phyloP scores from a whole-genome alignment of 148 eudicot species.

The Rhododendron molle region DNA sequence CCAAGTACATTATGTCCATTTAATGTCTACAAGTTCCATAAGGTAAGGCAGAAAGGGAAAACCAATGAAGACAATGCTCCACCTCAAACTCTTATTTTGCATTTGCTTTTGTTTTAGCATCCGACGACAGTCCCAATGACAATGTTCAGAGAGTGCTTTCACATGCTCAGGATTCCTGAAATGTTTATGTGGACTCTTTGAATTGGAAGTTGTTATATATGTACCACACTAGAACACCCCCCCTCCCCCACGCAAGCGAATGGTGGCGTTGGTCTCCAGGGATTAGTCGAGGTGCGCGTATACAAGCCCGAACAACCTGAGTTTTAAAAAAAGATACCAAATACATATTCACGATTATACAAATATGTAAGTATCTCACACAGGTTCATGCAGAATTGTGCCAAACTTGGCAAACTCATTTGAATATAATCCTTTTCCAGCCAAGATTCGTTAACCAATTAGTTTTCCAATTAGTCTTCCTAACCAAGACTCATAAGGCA shows the following conservation, averaged over 20 bases:
- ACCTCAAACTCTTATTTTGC: not conserved
- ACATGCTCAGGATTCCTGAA: no score
- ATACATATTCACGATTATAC: not conserved
- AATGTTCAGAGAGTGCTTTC: no score
- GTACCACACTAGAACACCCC: no score
- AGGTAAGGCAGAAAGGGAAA: no score
- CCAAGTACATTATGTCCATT: not conserved
- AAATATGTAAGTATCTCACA: not conserved
- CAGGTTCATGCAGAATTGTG: not conserved
- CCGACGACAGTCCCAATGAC: no score
- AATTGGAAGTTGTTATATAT: no score
- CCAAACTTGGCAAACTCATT: not conserved
- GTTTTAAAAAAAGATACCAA: not conserved
- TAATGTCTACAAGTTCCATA: not conserved
- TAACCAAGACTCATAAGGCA: not conserved
- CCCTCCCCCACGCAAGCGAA: no score
- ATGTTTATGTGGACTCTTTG: no score
- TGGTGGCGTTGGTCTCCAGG: no score
- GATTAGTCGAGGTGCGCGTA: no score
- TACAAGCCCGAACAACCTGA: not conserved
- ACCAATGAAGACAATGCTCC: not conserved
- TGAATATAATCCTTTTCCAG: not conserved
- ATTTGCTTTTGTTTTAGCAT: no score
- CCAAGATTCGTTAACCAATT: not conserved
- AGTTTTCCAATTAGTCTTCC: not conserved